Percentiles rank a stretch among this genome's conserved stretches.
Evolutionary conservation across 805 yeast genomes (phyloP).

Genomic region (Tetrapisispora arboricola): DNA sequence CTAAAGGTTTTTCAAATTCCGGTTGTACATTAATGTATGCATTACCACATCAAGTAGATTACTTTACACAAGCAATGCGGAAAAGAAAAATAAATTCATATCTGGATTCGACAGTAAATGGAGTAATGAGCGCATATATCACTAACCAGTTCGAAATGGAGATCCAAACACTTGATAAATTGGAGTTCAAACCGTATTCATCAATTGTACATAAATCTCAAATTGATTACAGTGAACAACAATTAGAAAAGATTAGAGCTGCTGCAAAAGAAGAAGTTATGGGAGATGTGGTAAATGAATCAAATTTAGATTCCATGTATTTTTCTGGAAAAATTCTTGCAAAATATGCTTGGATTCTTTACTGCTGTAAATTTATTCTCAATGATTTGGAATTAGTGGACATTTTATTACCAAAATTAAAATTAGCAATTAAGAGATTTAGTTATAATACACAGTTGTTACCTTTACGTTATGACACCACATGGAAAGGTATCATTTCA

Average conservation of each 20-base stretch:
- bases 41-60: conserved; percentile 52
- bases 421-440: conserved; percentile 37
- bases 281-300: conserved; percentile 34
- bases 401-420: conserved; percentile 43
- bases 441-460: conserved; percentile 34
- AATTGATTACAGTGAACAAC: conserved; percentile 22
- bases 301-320: conserved; percentile 71
- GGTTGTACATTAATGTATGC: conserved; percentile 46
- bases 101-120: conserved; percentile 42
- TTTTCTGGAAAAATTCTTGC: conserved; percentile 82
- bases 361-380: conserved; percentile 57
- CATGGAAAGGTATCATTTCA: conserved; percentile 47
- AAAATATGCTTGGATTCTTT: conserved; percentile 77
- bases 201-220: conserved; percentile 22
- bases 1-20: conserved; percentile 37
- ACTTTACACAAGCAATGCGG: conserved; percentile 31
- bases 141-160: conserved; percentile 33
- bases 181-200: conserved; percentile 39
- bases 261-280: conserved; percentile 31
- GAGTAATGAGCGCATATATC: conserved; percentile 36
- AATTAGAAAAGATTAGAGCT: conserved; percentile 22
- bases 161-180: conserved; percentile 34
- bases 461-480: conserved; percentile 48
- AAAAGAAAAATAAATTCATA: conserved; percentile 10
- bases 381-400: conserved; percentile 43